phyloP scores from a whole-genome alignment of 1,284 basidiomycete species.

The Tilletia walkeri region DNA sequence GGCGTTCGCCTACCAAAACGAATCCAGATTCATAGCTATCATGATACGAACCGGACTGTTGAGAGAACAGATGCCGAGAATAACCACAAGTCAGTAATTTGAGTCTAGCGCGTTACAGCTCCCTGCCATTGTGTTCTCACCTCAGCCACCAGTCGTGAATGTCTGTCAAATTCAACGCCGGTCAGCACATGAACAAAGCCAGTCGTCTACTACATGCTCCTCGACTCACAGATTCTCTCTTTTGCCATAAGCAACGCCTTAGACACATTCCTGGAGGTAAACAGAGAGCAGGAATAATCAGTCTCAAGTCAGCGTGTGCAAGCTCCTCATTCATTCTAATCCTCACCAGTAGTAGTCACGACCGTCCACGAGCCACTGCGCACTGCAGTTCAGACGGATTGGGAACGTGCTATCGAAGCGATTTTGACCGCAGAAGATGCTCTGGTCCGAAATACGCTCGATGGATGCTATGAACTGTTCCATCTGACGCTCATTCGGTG shows the following conservation, averaged over 20 bases:
- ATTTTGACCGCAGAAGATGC: constrained; percentile 77
- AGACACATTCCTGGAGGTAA: background rate
- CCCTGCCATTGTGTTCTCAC: background rate
- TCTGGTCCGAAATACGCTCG: constrained; percentile 75
- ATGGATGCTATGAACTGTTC: constrained; percentile 92
- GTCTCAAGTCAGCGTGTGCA: background rate
- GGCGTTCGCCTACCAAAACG: too few relatives aligned
- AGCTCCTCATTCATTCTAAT: background rate
- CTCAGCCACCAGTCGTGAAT: constrained; percentile 17
- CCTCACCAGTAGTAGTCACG: constrained; percentile 52
- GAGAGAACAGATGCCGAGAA: too few relatives aligned
- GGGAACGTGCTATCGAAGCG: constrained; percentile 89
- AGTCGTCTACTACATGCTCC: background rate
- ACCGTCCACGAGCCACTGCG: constrained; percentile 99
- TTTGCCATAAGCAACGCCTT: constrained; percentile 16
- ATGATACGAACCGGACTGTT: too few relatives aligned
- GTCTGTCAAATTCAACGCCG: background rate
- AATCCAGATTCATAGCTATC: too few relatives aligned
- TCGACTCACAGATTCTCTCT: constrained; percentile 9
- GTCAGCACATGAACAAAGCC: too few relatives aligned
- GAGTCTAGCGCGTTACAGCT: too few relatives aligned
- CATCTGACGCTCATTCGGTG: constrained; percentile 92
- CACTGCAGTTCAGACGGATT: constrained; percentile 84
- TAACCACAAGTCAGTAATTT: too few relatives aligned
- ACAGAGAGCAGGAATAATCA: background rate